These are phyloP conservation scores for Cudoniella acicularis DNA, from an alignment of 495 filamentous ascomycete species.

Conservation along the genomic window DNA sequence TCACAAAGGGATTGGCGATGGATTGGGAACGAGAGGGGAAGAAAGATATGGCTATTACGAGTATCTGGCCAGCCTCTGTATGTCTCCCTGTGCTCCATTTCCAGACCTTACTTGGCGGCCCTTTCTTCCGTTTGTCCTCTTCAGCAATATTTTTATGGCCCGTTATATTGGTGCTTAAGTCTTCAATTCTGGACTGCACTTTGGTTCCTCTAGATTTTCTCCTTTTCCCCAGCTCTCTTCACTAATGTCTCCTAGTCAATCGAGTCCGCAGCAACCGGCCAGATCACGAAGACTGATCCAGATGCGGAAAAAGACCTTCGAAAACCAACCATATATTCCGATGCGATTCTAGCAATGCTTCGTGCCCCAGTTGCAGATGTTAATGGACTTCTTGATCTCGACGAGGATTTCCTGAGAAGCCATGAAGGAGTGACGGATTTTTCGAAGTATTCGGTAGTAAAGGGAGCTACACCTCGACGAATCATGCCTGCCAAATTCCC, in stretches of 20 bases:
- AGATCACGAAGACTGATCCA: conserved; percentile 42
- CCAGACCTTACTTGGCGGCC: conserved; percentile 7
- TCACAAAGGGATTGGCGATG: conserved; percentile 80
- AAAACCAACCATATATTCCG: conserved; percentile 72
- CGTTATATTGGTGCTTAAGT: too few species aligned
- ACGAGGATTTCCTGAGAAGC: conserved; percentile 77
- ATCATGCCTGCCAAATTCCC: conserved; percentile 79
- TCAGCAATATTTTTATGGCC: too few species aligned
- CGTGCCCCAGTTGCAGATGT: conserved; percentile 54
- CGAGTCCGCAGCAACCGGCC: conserved; percentile 67
- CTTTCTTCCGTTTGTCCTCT: too few species aligned
- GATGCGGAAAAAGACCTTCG: conserved; percentile 52
- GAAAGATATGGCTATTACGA: conserved; percentile 69
- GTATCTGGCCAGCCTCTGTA: conserved; percentile 77
- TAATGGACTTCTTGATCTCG: conserved; percentile 69
- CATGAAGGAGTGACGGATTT: conserved; percentile 65
- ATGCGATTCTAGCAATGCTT: conserved; percentile 75
- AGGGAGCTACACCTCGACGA: conserved; percentile 59
- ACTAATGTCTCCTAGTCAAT: too few species aligned
- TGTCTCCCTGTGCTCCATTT: conserved; percentile 24
- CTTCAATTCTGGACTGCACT: too few species aligned
- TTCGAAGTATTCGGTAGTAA: conserved; percentile 64
- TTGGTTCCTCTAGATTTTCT: too few species aligned
- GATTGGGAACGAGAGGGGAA: conserved; percentile 68
- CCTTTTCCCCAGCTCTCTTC: too few species aligned